These are phyloP conservation scores for Rusavskia elegans DNA, from an alignment of 495 filamentous ascomycete species.

Conservation along the genomic window DNA sequence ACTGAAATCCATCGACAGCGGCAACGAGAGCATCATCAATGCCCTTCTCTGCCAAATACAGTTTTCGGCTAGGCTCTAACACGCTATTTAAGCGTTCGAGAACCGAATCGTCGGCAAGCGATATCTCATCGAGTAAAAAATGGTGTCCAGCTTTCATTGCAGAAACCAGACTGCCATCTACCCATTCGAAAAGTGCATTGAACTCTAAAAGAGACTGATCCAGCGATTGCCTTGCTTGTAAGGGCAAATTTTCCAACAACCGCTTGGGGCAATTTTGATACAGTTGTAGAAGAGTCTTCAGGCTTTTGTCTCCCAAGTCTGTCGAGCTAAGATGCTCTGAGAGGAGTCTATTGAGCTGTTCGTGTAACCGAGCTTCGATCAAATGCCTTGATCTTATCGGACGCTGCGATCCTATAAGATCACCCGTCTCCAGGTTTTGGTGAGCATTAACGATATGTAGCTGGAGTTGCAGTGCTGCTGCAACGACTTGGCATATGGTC, in stretches of 20 bases:
- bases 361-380: conserved; percentile 45
- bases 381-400: conserved; percentile 71
- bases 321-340: neutral
- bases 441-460: conserved; percentile 91
- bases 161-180: conserved; percentile 83
- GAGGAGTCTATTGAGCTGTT: conserved; percentile 41
- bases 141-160: conserved; percentile 82
- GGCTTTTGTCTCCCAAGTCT: conserved; percentile 8
- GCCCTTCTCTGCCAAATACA: conserved; percentile 89
- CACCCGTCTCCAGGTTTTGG: conserved; percentile 91
- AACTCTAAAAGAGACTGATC: conserved; percentile 29
- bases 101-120: conserved; percentile 93
- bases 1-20: conserved; percentile 76
- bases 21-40: conserved; percentile 60
- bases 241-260: conserved; percentile 25
- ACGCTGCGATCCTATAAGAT: conserved; percentile 89
- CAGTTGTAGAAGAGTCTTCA: conserved; percentile 27
- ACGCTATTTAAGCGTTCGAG: conserved; percentile 94
- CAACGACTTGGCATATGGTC: conserved; percentile 83
- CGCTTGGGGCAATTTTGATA: conserved; percentile 28
- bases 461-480: conserved; percentile 55
- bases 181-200: conserved; percentile 81
- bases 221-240: conserved; percentile 38
- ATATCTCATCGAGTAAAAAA: conserved; percentile 96
- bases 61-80: conserved; percentile 71